These are phyloP conservation scores for Symmetrospora coprosmae DNA, from an alignment of 768 basidiomycete species.

Conservation along the genomic window DNA sequence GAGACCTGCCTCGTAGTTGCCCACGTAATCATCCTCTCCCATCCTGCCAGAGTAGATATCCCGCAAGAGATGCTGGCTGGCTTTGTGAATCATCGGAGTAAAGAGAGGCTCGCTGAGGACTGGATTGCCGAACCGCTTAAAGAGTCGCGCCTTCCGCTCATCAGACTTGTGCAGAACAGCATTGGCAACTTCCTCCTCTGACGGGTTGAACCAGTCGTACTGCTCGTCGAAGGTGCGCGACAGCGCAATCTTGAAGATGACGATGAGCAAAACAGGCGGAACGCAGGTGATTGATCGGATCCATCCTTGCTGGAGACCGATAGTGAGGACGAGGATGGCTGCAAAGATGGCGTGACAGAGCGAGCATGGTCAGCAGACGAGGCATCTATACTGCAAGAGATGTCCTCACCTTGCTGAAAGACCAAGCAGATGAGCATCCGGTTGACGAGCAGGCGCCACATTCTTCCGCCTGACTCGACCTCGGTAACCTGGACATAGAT, in stretches of 20 bases:
- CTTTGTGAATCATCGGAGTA: slow-evolving; percentile 39
- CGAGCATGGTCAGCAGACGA: neutral
- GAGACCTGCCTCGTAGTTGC: slow-evolving; percentile 33
- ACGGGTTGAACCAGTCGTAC: slow-evolving; percentile 59
- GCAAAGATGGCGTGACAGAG: neutral
- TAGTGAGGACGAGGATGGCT: slow-evolving; percentile 39
- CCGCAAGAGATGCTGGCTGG: slow-evolving; percentile 37
- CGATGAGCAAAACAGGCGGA: slow-evolving; percentile 54
- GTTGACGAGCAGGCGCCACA: slow-evolving; percentile 44
- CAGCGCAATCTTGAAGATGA: slow-evolving; percentile 72
- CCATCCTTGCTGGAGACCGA: slow-evolving; percentile 60
- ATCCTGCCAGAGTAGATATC: slow-evolving; percentile 29
- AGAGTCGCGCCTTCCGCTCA: slow-evolving; percentile 55
- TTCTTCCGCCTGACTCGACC: slow-evolving; percentile 71
- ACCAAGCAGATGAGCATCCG: slow-evolving; percentile 62
- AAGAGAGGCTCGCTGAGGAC: slow-evolving; percentile 49
- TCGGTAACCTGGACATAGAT: slow-evolving; percentile 83
- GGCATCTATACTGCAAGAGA: neutral
- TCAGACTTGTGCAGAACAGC: slow-evolving; percentile 68
- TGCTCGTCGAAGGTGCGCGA: slow-evolving; percentile 39
- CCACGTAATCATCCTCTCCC: slow-evolving; percentile 34
- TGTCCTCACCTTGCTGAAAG: slow-evolving; percentile 19
- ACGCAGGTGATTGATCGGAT: slow-evolving; percentile 59
- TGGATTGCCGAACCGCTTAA: slow-evolving; percentile 88
- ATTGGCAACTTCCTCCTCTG: slow-evolving; percentile 61